Evolutionary conservation across 495 filamentous ascomycete genomes (phyloP), one percentile per base, ranked within the genome.

Genomic region (Aeminium ludgeri): DNA sequence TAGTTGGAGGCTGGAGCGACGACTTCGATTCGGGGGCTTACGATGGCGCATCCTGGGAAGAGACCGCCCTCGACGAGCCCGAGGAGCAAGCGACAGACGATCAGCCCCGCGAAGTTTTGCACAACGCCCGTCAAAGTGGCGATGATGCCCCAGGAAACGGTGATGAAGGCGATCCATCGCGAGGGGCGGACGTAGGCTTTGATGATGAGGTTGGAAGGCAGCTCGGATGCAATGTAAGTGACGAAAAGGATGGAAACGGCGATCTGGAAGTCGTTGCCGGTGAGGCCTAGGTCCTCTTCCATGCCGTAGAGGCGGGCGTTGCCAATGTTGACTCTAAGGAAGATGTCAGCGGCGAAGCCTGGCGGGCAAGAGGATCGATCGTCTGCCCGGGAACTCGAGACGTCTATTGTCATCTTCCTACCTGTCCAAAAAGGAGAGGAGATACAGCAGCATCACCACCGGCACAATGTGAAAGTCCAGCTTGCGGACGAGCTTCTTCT

Each of bases 201-300:
- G 13, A 78, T 55, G 1, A 78, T 65, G 6, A 79, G 64, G 47
- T 80, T 80, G 15, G 66, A 70, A 1, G 76, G 76, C 1, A 79
- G 58, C 46, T 80, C 76, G 46, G 71, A 78, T 6, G 67, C 25
- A 8, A 25, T 27, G 7, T 72, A 54, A 7, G 80, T 82, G 36
- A 82, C 76, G 46, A 82, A 86, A 16, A 86, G 62, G 48, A 82
- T 74, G 5, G 73, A 78, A 11, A 82, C 74, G 23, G 76, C 66
- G 20, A 74, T 59, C 55, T 84, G 73, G 55, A 75, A 84, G 54
- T 82, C 69, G 38, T 76, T 67, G 10, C 69, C 67, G 6, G 60
- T 54, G 33, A 82, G 51, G 1, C 66, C 63, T 10, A 86, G 63
- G 45, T 84, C 79, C 39, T 68, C 61, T 60, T 82, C 77, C 41